Conservation (phyloP, 2,329 filamentous ascomycete species). For the Fusarium torulosum region DNA sequence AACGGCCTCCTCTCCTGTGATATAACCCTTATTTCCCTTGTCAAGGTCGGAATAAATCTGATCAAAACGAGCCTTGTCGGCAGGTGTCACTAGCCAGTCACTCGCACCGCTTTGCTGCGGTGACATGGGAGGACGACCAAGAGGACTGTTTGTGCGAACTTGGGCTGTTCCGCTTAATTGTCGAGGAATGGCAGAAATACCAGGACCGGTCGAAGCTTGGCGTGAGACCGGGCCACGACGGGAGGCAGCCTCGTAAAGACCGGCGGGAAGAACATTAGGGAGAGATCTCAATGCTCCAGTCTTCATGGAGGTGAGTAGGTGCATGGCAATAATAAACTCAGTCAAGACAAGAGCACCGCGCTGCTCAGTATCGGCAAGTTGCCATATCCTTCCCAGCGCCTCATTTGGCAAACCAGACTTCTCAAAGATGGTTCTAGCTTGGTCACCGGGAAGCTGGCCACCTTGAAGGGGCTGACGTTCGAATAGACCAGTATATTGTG, state of each 20-base stretch:
- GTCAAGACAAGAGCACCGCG: conserved; percentile 86
- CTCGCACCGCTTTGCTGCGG: conserved; percentile 56
- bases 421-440: conserved; percentile 94
- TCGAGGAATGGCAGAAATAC: conserved; percentile 78
- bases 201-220: conserved; percentile 64
- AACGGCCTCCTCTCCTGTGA: conserved; percentile 95
- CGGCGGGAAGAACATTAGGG: conserved; percentile 83
- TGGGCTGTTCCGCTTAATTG: conserved; percentile 81
- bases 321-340: conserved; percentile 99
- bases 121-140: conserved; percentile 64
- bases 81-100: conserved; percentile 86
- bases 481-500: conserved; percentile 90
- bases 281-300: conserved; percentile 82
- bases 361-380: conserved; percentile 92
- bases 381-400: conserved; percentile 94
- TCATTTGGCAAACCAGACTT: conserved; percentile 92
- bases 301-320: conserved; percentile 92
- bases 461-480: conserved; percentile 85
- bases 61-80: conserved; percentile 91
- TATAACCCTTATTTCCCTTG: conserved; percentile 81
- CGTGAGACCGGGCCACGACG: conserved; percentile 67
- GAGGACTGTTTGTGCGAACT: conserved; percentile 71
- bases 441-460: conserved; percentile 80
- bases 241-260: conserved; percentile 90
- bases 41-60: conserved; percentile 87